Conservation (phyloP, 768 basidiomycete species). For the Pleurotus salmoneostramineus region DNA sequence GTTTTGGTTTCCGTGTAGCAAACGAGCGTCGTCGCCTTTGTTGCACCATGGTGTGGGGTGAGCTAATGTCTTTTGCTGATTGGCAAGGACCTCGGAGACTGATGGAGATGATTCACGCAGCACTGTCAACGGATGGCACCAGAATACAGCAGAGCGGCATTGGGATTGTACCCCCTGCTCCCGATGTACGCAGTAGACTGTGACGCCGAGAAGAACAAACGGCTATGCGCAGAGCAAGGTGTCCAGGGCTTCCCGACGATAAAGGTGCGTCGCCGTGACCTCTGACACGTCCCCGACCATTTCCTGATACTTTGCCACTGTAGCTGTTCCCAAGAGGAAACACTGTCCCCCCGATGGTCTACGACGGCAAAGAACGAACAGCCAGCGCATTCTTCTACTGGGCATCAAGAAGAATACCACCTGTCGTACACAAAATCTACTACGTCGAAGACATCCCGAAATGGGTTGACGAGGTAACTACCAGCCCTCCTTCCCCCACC, state of each 20-base stretch:
- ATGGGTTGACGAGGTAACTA: constrained; percentile 68
- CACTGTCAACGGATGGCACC: constrained; percentile 87
- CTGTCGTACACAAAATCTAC: constrained; percentile 59
- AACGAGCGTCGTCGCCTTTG: constrained; percentile 82
- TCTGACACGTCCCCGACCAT: constrained; percentile 1
- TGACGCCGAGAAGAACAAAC: constrained; percentile 77
- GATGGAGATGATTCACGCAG: background rate
- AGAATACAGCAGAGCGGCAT: constrained; percentile 80
- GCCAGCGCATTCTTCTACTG: constrained; percentile 72
- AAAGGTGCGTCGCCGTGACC: too few relatives aligned
- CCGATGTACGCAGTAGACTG: constrained; percentile 95
- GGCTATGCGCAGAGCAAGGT: constrained; percentile 77
- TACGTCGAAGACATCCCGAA: constrained; percentile 50
- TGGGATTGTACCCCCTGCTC: constrained; percentile 73
- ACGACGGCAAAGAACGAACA: constrained; percentile 66
- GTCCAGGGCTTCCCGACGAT: constrained; percentile 93
- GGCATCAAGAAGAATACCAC: constrained; percentile 71
- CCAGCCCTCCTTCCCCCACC: background rate
- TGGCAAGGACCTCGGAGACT: background rate
- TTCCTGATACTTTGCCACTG: too few relatives aligned
- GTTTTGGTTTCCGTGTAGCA: constrained; percentile 33
- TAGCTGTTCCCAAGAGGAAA: constrained; percentile 79
- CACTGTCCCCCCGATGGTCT: constrained; percentile 56
- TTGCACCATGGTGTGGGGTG: constrained; percentile 94
- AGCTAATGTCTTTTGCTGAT: constrained; percentile 21